Percentiles rank a stretch among this genome's conserved stretches.
These are phyloP conservation scores for Metschnikowia anglica DNA, from an alignment of 805 yeast genomes.

Conservation along the genomic window DNA sequence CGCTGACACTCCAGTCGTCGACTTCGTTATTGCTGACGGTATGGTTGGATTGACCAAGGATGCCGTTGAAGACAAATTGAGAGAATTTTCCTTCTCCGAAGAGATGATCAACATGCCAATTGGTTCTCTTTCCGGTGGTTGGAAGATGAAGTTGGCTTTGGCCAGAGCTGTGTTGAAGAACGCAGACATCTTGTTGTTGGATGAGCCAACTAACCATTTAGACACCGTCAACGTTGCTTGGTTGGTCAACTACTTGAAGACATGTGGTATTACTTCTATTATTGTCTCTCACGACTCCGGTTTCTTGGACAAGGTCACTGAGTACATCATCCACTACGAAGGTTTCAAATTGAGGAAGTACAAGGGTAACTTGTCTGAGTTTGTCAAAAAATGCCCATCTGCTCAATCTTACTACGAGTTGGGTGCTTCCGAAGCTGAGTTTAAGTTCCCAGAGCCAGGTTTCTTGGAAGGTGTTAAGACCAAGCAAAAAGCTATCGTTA, in stretches of 20 bases:
- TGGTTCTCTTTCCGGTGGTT: constrained; percentile 98
- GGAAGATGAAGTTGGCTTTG: constrained; percentile 99
- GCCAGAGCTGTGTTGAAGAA: constrained; percentile 99
- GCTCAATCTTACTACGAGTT: constrained; percentile 98
- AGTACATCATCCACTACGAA: constrained; percentile 99
- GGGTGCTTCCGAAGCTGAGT: constrained; percentile 96
- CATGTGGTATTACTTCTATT: constrained; percentile 98
- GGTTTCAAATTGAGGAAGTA: constrained; percentile 99
- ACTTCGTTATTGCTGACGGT: constrained; percentile 85
- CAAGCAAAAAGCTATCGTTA: constrained; percentile 99
- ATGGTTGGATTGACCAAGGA: constrained; percentile 71
- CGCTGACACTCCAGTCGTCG: constrained; percentile 92
- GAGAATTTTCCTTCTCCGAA: constrained; percentile 89
- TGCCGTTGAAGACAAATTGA: constrained; percentile 69
- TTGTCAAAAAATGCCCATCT: constrained; percentile 97
- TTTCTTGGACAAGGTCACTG: constrained; percentile 95
- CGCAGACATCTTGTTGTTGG: constrained; percentile 96
- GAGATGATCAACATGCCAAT: constrained; percentile 94
- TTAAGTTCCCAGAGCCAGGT: constrained; percentile 99
- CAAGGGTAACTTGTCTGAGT: constrained; percentile 99
- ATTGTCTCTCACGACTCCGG: constrained; percentile 99
- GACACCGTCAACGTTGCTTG: constrained; percentile 99
- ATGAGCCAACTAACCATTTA: constrained; percentile 99
- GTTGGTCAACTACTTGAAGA: constrained; percentile 98
- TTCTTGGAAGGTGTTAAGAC: constrained; percentile 99